Evolutionary conservation across 2,329 filamentous ascomycete species (phyloP).

Genomic region (Penicillium sclerotigenum): DNA sequence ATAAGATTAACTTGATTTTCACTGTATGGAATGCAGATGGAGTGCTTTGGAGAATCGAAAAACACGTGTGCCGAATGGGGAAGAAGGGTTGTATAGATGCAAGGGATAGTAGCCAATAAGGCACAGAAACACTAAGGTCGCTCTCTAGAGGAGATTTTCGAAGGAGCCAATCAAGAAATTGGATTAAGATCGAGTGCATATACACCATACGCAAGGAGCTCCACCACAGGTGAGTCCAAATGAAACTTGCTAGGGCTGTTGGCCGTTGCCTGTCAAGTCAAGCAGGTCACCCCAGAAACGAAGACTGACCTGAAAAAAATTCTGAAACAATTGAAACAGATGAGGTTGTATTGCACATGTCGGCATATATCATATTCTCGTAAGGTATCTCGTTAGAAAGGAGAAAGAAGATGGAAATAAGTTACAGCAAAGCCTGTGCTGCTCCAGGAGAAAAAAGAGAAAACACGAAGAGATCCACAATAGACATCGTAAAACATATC

Average conservation of each 20-base stretch:
- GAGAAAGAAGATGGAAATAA: neutral
- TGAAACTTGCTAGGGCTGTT: conserved; percentile 1
- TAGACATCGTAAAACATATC: neutral
- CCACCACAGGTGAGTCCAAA: conserved; percentile 13
- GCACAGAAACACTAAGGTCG: neutral
- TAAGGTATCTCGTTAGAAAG: conserved; percentile 6
- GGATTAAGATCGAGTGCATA: conserved; percentile 3
- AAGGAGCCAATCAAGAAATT: neutral
- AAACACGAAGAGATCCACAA: neutral
- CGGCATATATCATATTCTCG: conserved; percentile 9
- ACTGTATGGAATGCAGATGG: neutral
- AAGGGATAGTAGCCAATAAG: conserved; percentile 14
- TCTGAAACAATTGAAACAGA: neutral
- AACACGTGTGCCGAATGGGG: conserved; percentile 17
- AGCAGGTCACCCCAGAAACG: neutral
- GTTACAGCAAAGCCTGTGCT: neutral
- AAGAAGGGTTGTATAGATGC: conserved; percentile 16
- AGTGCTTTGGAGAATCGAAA: neutral
- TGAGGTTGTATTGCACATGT: conserved; percentile 9
- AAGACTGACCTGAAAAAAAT: neutral
- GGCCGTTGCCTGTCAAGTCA: neutral
- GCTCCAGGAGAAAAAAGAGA: neutral
- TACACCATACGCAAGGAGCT: conserved; percentile 24
- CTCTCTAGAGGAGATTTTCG: conserved; percentile 3
- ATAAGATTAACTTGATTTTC: conserved; percentile 2